These are phyloP conservation scores for Austroboletus novae-zelandiae DNA, from an alignment of 1,284 basidiomycete species.

Conservation along the genomic window DNA sequence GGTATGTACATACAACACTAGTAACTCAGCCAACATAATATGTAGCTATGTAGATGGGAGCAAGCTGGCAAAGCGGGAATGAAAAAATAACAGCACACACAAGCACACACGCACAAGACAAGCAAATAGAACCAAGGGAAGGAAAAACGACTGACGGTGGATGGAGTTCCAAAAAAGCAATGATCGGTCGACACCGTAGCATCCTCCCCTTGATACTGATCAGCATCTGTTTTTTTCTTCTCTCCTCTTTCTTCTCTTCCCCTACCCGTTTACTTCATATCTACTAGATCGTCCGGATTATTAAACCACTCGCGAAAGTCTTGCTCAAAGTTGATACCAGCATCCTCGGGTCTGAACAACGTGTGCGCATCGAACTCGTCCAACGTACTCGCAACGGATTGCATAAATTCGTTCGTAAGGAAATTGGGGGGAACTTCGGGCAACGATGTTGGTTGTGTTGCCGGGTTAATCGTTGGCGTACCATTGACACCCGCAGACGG, in stretches of 20 bases:
- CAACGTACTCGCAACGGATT: slow-evolving; percentile 36
- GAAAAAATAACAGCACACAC: background rate
- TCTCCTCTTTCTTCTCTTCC: too few species aligned
- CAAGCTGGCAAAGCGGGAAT: background rate
- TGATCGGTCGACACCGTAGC: too few species aligned
- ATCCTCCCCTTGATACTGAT: too few species aligned
- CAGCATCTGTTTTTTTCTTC: too few species aligned
- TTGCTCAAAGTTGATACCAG: slow-evolving; percentile 57
- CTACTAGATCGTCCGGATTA: slow-evolving; percentile 45
- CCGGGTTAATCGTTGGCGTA: slow-evolving; percentile 26
- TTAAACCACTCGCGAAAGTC: slow-evolving; percentile 67
- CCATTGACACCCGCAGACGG: slow-evolving; percentile 43
- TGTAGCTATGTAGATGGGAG: background rate
- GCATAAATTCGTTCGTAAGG: slow-evolving; percentile 43
- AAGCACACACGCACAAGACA: too few species aligned
- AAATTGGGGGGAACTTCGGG: slow-evolving; percentile 28
- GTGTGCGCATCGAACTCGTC: slow-evolving; percentile 43
- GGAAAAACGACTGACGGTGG: too few species aligned
- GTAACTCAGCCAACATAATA: too few species aligned
- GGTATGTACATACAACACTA: too few species aligned
- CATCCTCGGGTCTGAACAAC: slow-evolving; percentile 44
- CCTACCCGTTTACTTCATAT: slow-evolving; percentile 24
- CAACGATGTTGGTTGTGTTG: slow-evolving; percentile 22
- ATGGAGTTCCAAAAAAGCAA: too few species aligned
- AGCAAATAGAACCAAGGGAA: too few species aligned